Conservation (phyloP, 345 rosid genomes). For the Camelina hispida region DNA sequence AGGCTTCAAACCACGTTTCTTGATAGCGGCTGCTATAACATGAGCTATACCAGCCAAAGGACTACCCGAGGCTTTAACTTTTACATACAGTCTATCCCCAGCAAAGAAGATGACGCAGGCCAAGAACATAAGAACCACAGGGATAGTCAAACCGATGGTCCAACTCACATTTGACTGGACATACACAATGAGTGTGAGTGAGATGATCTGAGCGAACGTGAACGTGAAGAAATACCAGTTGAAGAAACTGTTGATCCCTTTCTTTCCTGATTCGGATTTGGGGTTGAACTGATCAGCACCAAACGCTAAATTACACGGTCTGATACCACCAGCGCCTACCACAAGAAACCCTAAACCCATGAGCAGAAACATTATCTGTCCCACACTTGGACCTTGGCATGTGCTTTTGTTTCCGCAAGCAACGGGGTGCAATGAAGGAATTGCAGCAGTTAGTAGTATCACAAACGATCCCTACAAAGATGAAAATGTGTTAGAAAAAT, state of each 20-base stretch:
- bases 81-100: constrained; percentile 72
- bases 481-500: not conserved
- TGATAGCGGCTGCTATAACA: constrained; percentile 58
- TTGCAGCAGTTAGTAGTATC: constrained; percentile 68
- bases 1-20: constrained; percentile 56
- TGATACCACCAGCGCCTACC: constrained; percentile 73
- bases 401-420: constrained; percentile 42
- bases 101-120: constrained; percentile 59
- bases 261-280: constrained; percentile 67
- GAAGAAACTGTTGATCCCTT: constrained; percentile 78
- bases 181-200: constrained; percentile 71
- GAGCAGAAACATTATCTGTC: constrained; percentile 62
- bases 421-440: constrained; percentile 59
- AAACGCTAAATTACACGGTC: constrained; percentile 81
- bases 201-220: constrained; percentile 75
- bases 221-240: constrained; percentile 88
- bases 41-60: constrained; percentile 67
- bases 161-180: constrained; percentile 80
- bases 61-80: constrained; percentile 76
- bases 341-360: constrained; percentile 58
- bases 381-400: constrained; percentile 62
- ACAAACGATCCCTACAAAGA: constrained; percentile 59
- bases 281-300: constrained; percentile 89
- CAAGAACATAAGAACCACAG: constrained; percentile 67
- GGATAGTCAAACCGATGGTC: constrained; percentile 75